Evolutionary conservation across 768 basidiomycete species (phyloP).

Genomic region (Leccinum uliginosum): DNA sequence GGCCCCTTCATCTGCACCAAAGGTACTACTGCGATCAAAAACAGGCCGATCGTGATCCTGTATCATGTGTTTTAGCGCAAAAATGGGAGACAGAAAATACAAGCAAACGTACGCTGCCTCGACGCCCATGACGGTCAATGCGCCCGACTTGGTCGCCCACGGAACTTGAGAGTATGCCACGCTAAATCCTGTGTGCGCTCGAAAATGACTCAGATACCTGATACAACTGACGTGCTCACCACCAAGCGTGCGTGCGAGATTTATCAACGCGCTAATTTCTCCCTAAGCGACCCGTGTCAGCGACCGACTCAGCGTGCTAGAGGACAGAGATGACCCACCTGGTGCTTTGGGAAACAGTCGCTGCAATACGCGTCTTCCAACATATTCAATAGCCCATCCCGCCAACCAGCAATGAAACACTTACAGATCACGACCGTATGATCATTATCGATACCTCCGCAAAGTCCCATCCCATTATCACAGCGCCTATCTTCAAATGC

Average conservation of each 20-base stretch:
- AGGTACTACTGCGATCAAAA: conserved; percentile 35
- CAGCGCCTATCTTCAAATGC: conserved; percentile 23
- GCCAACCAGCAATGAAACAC: conserved; percentile 1
- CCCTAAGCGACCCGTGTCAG: conserved; percentile 24
- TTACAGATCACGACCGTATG: conserved; percentile 38
- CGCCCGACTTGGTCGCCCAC: conserved; percentile 35
- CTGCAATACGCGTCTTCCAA: conserved; percentile 35
- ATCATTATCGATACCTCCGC: conserved; percentile 35
- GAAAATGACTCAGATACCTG: neutral
- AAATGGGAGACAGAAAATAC: neutral
- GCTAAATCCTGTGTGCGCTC: conserved; percentile 25
- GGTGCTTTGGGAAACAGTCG: conserved; percentile 35
- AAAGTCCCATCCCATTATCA: conserved; percentile 44
- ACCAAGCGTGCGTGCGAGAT: conserved; percentile 34
- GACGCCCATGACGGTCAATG: conserved; percentile 32
- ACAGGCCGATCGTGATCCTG: conserved; percentile 33
- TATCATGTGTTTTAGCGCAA: neutral
- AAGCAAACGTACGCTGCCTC: conserved; percentile 34
- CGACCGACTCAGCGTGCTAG: neutral
- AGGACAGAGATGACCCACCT: conserved; percentile 12
- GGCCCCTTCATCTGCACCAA: conserved; percentile 32
- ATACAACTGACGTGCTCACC: conserved; percentile 16
- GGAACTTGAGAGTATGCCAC: conserved; percentile 41
- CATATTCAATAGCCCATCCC: neutral
- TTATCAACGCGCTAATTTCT: conserved; percentile 42